Evolutionary conservation across 306 rosid species (phyloP).

Genomic region (Astragalus glycyphyllos): DNA sequence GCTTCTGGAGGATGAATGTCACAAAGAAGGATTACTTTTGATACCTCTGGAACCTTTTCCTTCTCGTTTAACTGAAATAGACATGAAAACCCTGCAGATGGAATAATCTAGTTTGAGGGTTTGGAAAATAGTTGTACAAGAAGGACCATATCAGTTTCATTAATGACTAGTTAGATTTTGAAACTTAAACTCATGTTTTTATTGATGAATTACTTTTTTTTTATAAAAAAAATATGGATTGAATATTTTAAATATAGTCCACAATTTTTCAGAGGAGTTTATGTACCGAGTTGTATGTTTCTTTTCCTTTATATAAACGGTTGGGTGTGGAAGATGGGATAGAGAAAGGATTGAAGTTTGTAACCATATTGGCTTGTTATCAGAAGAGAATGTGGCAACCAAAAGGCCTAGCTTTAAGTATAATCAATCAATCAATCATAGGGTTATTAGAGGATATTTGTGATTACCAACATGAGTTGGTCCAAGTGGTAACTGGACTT

Average conservation of each 20-base stretch:
- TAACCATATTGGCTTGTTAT: not conserved
- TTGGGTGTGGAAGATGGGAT: too few species aligned
- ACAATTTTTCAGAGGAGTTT: not conserved
- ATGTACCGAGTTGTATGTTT: not conserved
- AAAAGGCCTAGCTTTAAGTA: not conserved
- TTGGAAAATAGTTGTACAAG: too few species aligned
- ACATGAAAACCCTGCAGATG: constrained; percentile 53
- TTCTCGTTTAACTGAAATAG: constrained; percentile 68
- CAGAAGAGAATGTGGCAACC: not conserved
- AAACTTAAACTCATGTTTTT: not conserved
- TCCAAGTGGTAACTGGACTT: too few species aligned
- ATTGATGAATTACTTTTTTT: not conserved
- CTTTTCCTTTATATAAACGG: too few species aligned
- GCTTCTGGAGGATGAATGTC: constrained; percentile 74
- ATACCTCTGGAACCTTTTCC: constrained; percentile 59
- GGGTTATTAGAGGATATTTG: not conserved
- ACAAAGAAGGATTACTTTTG: constrained; percentile 68
- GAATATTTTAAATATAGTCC: not conserved
- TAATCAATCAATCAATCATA: not conserved
- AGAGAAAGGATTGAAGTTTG: not conserved
- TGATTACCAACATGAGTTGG: too few species aligned
- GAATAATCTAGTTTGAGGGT: not conserved
- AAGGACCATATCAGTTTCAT: not conserved
- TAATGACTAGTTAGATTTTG: not conserved
- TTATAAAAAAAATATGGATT: constrained; percentile 12